Percentiles rank a stretch among this genome's conserved stretches.
Evolutionary conservation across 2,329 filamentous ascomycete genomes (phyloP).

Genomic region (Epichloe coenophiala): DNA sequence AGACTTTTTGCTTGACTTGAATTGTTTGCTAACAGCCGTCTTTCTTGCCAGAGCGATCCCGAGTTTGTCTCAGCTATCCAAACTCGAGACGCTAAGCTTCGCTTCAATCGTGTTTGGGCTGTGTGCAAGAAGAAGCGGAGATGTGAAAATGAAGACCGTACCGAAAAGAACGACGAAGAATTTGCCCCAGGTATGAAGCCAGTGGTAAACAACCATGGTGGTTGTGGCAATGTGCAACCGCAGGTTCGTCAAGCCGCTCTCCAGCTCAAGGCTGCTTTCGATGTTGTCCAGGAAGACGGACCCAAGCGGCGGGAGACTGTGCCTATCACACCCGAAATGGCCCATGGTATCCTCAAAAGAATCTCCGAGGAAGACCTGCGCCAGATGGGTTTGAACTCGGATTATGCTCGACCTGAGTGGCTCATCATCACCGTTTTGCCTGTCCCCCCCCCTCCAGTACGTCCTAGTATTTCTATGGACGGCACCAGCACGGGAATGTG

Average conservation of each 20-base stretch:
- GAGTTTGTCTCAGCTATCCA: conserved; percentile 71
- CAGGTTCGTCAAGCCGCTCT: conserved; percentile 78
- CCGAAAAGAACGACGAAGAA: conserved; percentile 55
- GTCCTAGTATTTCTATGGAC: conserved; percentile 94
- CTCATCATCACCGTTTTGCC: conserved; percentile 93
- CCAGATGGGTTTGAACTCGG: conserved; percentile 82
- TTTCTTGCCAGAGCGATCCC: conserved; percentile 56
- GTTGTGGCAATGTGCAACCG: conserved; percentile 85
- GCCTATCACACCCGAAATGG: conserved; percentile 69
- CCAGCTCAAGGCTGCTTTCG: conserved; percentile 62
- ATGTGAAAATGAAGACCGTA: conserved; percentile 68
- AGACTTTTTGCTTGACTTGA: conserved; percentile 32
- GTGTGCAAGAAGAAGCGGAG: conserved; percentile 78
- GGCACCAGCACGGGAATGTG: conserved; percentile 84
- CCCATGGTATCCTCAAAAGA: conserved; percentile 72
- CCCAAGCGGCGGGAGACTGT: conserved; percentile 64
- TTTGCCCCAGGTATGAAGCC: conserved; percentile 48
- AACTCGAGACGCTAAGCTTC: conserved; percentile 82
- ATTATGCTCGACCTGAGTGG: conserved; percentile 96
- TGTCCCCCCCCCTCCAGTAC: conserved; percentile 93
- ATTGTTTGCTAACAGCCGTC: conserved; percentile 44
- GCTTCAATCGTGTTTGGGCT: conserved; percentile 86
- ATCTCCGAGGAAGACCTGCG: conserved; percentile 71
- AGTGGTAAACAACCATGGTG: conserved; percentile 53
- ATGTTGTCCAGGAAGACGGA: conserved; percentile 54